Conservation (phyloP, 371 early-diverging fungal genomes). For the Haplosporangium sp. region DNA sequence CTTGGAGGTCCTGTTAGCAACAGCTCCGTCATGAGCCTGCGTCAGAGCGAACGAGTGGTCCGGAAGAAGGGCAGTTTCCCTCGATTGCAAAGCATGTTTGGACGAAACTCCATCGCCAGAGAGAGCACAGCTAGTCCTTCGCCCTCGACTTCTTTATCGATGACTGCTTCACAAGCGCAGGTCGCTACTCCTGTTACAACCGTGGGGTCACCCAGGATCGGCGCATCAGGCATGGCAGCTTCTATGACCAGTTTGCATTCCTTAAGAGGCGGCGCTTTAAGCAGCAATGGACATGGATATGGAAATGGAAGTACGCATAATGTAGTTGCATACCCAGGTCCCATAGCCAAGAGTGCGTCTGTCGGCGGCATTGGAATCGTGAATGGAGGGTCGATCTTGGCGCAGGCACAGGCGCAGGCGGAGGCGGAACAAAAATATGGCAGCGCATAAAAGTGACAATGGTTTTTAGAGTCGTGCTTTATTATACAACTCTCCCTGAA, state of each 20-base stretch:
- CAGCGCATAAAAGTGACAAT: no score
- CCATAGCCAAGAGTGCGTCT: not conserved
- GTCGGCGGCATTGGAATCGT: constrained; percentile 19
- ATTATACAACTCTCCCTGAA: no score
- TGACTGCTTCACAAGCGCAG: not conserved
- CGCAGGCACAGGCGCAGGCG: constrained; percentile 14
- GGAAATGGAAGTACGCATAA: not conserved
- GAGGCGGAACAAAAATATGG: no score
- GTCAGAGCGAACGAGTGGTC: constrained; percentile 22
- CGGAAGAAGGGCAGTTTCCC: constrained; percentile 31
- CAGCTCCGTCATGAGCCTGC: constrained; percentile 18
- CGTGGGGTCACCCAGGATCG: constrained; percentile 12
- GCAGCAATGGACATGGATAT: not conserved
- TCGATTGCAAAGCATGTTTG: constrained; percentile 39
- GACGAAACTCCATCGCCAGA: constrained; percentile 21
- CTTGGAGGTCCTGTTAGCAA: constrained; percentile 3
- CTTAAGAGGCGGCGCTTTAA: not conserved
- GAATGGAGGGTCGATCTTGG: constrained; percentile 33
- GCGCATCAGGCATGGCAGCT: constrained; percentile 7
- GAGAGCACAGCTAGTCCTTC: not conserved
- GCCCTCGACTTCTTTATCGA: no score
- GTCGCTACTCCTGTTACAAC: constrained; percentile 1
- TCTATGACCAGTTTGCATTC: not conserved
- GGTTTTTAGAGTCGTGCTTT: no score
- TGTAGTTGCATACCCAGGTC: constrained; percentile 9